Percentiles rank a stretch among this genome's conserved stretches.
Evolutionary conservation across 768 basidiomycete species (phyloP).

Genomic region (Boletellus sp.): DNA sequence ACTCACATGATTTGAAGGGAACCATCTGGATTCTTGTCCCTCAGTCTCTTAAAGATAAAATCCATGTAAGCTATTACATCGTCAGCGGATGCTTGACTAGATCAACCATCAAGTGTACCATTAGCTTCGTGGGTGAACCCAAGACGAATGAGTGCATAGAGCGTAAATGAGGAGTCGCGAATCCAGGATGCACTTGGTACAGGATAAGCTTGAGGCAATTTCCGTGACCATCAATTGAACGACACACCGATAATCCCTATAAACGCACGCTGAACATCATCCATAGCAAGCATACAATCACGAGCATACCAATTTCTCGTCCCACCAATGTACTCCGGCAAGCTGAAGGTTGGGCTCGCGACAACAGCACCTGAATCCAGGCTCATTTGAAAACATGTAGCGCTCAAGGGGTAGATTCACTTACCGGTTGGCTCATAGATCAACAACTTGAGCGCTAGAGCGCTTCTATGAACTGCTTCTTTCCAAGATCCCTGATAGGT

Average conservation of each 20-base stretch:
- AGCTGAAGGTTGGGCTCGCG: slow-evolving; percentile 91
- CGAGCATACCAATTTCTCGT: slow-evolving; percentile 75
- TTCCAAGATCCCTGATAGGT: slow-evolving; percentile 95
- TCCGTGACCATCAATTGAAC: not conserved
- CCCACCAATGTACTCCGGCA: slow-evolving; percentile 91
- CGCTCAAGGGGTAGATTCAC: not conserved
- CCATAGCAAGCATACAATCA: not conserved
- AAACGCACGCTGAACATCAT: not conserved
- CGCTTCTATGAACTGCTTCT: slow-evolving; percentile 89
- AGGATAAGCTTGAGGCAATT: not conserved
- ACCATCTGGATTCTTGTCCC: slow-evolving; percentile 84
- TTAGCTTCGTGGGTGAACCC: slow-evolving; percentile 94
- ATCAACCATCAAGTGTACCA: slow-evolving; percentile 40
- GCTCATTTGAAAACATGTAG: not conserved
- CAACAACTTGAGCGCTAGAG: slow-evolving; percentile 88
- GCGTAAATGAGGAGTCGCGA: slow-evolving; percentile 93
- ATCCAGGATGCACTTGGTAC: slow-evolving; percentile 74
- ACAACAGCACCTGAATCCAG: slow-evolving; percentile 71
- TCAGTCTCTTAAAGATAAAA: slow-evolving; percentile 81
- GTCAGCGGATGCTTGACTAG: not conserved
- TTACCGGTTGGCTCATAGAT: slow-evolving; percentile 87
- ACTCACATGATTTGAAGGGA: slow-evolving; percentile 87
- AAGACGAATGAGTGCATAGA: slow-evolving; percentile 90
- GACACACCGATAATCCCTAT: slow-evolving; percentile 62
- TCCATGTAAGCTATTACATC: slow-evolving; percentile 70